A percentile compares a stretch with the other conserved stretches of the same genome.
phyloP scores from a whole-genome alignment of 1,139 yeast genomes.

The Saccharomycopsis hybrid region DNA sequence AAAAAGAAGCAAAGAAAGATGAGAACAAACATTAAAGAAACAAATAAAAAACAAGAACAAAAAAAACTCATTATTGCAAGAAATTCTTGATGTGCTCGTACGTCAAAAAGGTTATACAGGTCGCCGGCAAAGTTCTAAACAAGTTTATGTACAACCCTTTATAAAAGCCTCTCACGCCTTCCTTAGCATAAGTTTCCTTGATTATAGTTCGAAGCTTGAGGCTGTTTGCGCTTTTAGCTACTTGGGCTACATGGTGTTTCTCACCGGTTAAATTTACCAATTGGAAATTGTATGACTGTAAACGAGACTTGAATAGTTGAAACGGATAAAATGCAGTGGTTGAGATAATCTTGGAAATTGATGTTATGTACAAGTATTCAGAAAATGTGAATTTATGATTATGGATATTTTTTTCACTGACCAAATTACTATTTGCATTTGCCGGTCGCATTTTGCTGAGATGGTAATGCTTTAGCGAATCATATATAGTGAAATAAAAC shows the following conservation, averaged over 20 bases:
- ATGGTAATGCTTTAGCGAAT: slow-evolving; percentile 47
- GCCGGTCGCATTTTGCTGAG: slow-evolving; percentile 17
- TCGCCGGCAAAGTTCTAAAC: slow-evolving; percentile 63
- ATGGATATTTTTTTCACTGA: not conserved
- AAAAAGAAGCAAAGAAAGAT: not conserved
- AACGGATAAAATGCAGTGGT: slow-evolving; percentile 73
- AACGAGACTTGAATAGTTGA: slow-evolving; percentile 72
- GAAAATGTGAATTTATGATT: slow-evolving; percentile 36
- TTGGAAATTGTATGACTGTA: slow-evolving; percentile 47
- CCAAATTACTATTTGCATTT: too few species aligned
- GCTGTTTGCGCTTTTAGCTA: not conserved
- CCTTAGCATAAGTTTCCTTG: slow-evolving; percentile 34
- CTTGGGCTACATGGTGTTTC: too few species aligned
- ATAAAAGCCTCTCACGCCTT: slow-evolving; percentile 63
- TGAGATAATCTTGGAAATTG: slow-evolving; percentile 63
- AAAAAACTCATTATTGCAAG: slow-evolving; percentile 1
- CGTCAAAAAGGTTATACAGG: slow-evolving; percentile 62
- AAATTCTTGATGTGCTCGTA: slow-evolving; percentile 45
- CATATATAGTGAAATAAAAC: slow-evolving; percentile 79
- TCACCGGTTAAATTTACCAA: not conserved
- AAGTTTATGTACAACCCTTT: slow-evolving; percentile 64
- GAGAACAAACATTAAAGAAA: too few species aligned
- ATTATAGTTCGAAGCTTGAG: slow-evolving; percentile 29
- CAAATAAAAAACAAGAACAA: too few species aligned
- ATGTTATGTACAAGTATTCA: slow-evolving; percentile 61